Conservation (phyloP, 495 filamentous ascomycete genomes). For the Neurospora terricola region DNA sequence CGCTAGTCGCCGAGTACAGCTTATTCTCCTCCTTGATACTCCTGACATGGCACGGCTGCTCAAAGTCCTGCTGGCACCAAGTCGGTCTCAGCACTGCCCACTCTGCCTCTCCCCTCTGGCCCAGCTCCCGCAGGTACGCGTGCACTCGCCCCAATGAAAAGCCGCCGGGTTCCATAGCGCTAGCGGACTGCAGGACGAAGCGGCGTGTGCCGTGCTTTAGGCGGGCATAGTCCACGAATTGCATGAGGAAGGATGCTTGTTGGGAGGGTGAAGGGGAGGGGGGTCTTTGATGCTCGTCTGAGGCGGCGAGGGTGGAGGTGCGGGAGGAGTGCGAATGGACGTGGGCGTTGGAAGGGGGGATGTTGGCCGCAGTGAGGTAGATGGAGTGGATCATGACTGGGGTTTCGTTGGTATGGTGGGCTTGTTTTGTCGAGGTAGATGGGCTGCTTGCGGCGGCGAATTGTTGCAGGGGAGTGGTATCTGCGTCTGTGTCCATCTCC, state of each 20-base stretch:
- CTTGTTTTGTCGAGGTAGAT: neutral
- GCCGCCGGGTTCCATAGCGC: slow-evolving; percentile 23
- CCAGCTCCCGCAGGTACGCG: slow-evolving; percentile 27
- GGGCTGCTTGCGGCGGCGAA: neutral
- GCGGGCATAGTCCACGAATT: slow-evolving; percentile 30
- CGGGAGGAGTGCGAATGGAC: neutral
- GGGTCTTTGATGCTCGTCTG: neutral
- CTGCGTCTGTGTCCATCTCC: neutral
- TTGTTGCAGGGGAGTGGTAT: neutral
- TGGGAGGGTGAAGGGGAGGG: neutral
- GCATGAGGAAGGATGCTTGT: slow-evolving; percentile 17
- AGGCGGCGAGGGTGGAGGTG: neutral
- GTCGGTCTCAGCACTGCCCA: slow-evolving; percentile 33
- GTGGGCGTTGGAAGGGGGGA: neutral
- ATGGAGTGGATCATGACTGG: slow-evolving; percentile 19
- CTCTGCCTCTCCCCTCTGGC: slow-evolving; percentile 27
- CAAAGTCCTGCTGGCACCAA: slow-evolving; percentile 35
- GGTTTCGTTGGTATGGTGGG: neutral
- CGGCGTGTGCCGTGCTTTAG: slow-evolving; percentile 22
- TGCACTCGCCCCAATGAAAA: slow-evolving; percentile 28
- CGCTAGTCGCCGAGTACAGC: slow-evolving; percentile 33
- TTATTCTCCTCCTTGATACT: slow-evolving; percentile 32
- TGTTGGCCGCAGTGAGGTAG: slow-evolving; percentile 26
- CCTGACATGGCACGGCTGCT: slow-evolving; percentile 18
- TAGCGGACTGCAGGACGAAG: slow-evolving; percentile 36